Evolutionary conservation across 306 rosid species (phyloP), one percentile per base, ranked within the genome.

Genomic region (Cucumis melo): DNA sequence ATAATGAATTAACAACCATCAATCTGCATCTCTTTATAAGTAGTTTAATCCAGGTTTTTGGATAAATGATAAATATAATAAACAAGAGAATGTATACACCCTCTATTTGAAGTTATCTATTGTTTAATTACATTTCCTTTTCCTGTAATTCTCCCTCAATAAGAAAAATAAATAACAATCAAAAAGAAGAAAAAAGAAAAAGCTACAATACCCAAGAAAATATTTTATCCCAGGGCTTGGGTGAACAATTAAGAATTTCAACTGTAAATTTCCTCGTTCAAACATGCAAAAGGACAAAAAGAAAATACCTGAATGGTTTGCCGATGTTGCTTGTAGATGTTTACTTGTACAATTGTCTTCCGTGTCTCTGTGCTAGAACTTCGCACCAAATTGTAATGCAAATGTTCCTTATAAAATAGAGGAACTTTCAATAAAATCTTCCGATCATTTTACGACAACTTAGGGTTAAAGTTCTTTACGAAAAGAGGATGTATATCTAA

Each of bases 231-330:
- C 4, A 3, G 34, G 64, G 36, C 23, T 24, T 23, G 66, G 8
- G 19, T 24, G n/a, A 61, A 29, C 13, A 61, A 12, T 61, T 61
- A 32, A 61, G 10, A 6, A 10, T 61, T 29, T 61, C 17, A 7
- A 59, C 0, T 0, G 38, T 60, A 38, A 60, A 27, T 60, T 27
- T 27, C n/a, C 9, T 27, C 11, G 19, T 24, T 23, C 16, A 23
- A 60, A 23, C 36, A 60, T 24, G 15, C 9, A 55, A 2, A 60
- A 60, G 19, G 39, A 29, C 67, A 61, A 61, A 0, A 38, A 5
- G 2, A 24, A 7, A 12, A 6, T 61, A 91, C 98, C 98, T 93
- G 97, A 80, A 93, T 86, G 83, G 98, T 91, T 74, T 93, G 98
- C 51, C 96, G 85, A 66, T 91, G 97, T 73, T 90, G 88, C 88